Evolutionary conservation across 768 basidiomycete genomes (phyloP).

Genomic region (Peribolospora baueri): DNA sequence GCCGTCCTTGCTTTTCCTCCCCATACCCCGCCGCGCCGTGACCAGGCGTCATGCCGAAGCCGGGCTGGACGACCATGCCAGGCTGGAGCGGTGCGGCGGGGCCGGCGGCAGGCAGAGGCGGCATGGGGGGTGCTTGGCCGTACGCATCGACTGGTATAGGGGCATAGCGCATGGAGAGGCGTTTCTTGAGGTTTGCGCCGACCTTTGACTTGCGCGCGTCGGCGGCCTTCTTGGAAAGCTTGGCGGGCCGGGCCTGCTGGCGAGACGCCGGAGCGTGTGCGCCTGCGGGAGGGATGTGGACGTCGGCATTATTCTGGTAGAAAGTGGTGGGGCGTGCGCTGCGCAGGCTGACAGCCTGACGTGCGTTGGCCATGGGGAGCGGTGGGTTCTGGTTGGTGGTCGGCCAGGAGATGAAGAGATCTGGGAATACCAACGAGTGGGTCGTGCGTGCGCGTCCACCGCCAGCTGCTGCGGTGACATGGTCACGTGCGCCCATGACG

Average conservation of each 20-base stretch:
- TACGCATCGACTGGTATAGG: constrained; percentile 30
- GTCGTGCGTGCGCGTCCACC: no score
- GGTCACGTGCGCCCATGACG: no score
- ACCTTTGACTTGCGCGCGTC: constrained; percentile 25
- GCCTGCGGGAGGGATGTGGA: no score
- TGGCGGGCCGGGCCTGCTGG: neutral
- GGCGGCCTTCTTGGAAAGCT: neutral
- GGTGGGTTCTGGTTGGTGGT: no score
- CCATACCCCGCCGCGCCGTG: constrained; percentile 23
- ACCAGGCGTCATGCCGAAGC: constrained; percentile 17
- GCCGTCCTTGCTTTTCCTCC: constrained; percentile 25
- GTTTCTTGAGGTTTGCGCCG: constrained; percentile 84
- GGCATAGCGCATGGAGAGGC: constrained; percentile 71
- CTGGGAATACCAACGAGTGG: no score
- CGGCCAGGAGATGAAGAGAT: no score
- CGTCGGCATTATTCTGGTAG: neutral
- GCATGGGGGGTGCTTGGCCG: constrained; percentile 32
- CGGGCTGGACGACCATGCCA: constrained; percentile 10
- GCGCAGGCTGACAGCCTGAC: no score
- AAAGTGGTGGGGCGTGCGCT: neutral
- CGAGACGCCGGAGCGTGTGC: no score
- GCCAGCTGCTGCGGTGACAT: no score
- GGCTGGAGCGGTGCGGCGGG: neutral
- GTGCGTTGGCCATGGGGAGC: no score
- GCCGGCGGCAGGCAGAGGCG: constrained; percentile 28